Base-by-base conservation (phyloP, 768 basidiomycete genomes). In the Pulveroboletus sp. region DNA sequence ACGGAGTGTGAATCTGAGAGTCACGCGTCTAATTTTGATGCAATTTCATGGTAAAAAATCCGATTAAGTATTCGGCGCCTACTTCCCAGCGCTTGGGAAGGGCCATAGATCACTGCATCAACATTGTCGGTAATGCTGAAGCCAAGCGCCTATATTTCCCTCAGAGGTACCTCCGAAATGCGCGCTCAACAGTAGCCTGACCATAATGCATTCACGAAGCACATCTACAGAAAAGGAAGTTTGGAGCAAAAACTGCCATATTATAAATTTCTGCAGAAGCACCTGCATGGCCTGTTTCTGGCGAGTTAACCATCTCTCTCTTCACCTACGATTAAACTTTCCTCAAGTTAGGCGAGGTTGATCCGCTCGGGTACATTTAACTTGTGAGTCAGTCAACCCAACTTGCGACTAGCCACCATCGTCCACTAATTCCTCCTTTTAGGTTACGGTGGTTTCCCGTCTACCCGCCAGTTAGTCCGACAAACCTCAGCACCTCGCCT, bases 1-100 rank as follows among this genome's bases (percentile, higher is more conserved):
- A 11, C 65, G 67, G 65, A 69, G 65, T 43, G 21, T 39, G 12
- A 63, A 65, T 37, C 0, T 6, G 8, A 0, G 0, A 42, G 27
- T 50, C 58, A 69, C 52, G 56, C 66, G 61, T 3, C 5, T 7
- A 8, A 4, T 18, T 44, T 35, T 10, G 11, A n/a, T 10, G 31
- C 14, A 10, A 9, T n/a, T 46, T 45, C 39, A 15, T 33, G 43
- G 30, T 17, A 33, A 53, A 56, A 42, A 28, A 21, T 21, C 21
- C 21, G 21, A 21, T 21, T 3, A 21, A 3, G 21, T 35, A 3
- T 43, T 46, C 11, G 40, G 43, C 51, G 57, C 46, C 21, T 47
- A 32, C 27, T 43, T 48, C 10, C 8, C 37, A 46, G 62, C 63
- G 63, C 63, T 51, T 39, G 26, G 11, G 1, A 39, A 39, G 21